phyloP scores from a whole-genome alignment of 768 basidiomycete genomes.

The Lyophyllum shimeji region DNA sequence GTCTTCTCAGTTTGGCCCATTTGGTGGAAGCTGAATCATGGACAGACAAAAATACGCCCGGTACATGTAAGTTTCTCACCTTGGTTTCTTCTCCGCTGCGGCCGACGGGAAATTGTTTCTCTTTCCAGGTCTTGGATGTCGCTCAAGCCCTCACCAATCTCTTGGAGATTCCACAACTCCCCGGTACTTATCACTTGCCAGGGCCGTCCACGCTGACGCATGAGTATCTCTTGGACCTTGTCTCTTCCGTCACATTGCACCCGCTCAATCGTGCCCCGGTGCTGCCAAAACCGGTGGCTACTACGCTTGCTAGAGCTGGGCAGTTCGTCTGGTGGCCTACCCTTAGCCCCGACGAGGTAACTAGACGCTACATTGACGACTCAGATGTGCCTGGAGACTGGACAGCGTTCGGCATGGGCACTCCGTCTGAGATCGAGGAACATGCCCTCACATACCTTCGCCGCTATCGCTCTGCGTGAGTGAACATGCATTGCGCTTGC shows the following conservation, averaged over 20 bases:
- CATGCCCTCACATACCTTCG: slow-evolving; percentile 90
- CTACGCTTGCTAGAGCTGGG: slow-evolving; percentile 57
- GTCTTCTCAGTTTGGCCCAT: slow-evolving; percentile 74
- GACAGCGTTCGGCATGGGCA: slow-evolving; percentile 73
- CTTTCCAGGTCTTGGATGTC: slow-evolving; percentile 81
- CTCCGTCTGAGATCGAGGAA: slow-evolving; percentile 79
- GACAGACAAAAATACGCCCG: slow-evolving; percentile 83
- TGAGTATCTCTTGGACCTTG: slow-evolving; percentile 77
- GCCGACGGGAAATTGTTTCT: slow-evolving; percentile 20
- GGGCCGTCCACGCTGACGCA: slow-evolving; percentile 87
- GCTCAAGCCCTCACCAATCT: slow-evolving; percentile 89
- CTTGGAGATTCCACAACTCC: slow-evolving; percentile 56
- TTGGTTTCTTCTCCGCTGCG: slow-evolving; percentile 9
- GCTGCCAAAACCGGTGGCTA: slow-evolving; percentile 73
- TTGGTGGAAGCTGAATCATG: slow-evolving; percentile 92
- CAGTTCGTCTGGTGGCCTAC: slow-evolving; percentile 89
- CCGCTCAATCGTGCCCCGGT: slow-evolving; percentile 70
- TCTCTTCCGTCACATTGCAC: slow-evolving; percentile 77
- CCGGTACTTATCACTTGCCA: slow-evolving; percentile 77
- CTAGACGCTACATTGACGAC: slow-evolving; percentile 86
- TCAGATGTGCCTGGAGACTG: slow-evolving; percentile 73
- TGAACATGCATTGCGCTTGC: slow-evolving; percentile 23
- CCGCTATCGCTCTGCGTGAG: slow-evolving; percentile 86
- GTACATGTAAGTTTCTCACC: slow-evolving; percentile 69
- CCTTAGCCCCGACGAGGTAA: slow-evolving; percentile 87